Base-by-base conservation (phyloP, 352 stramenopile genomes). In the Blastocystis sp. region DNA sequence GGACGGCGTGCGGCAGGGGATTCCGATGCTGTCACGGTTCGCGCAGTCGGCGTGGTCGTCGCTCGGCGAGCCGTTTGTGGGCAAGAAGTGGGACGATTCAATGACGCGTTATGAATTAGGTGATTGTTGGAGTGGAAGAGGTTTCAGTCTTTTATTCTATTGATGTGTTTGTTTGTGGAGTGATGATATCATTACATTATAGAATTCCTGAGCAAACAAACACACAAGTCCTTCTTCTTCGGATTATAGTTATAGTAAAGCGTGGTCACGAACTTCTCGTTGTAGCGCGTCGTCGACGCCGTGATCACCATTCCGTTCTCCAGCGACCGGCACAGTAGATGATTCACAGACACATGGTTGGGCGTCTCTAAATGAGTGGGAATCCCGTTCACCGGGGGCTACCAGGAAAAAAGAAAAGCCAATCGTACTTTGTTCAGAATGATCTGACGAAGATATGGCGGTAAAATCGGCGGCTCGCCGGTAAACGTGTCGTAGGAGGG, bases 291-390 rank as follows among this genome's bases (percentile, higher is more conserved):
- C n/a, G 75, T 85, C 16, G 57, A 76, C 9, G 57, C 75, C 1
- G 75, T 85, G 44, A 85, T 85, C 11, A 85, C 75, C 75, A 85
- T 85, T 14, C 75, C 75, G 59, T 76, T 85, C 75, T 85, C 75
- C 32, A 85, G 42, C 18, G 75, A 85, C 63, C 75, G 53, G 29
- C 75, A 85, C 3, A 76, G 75, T 42, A 85, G 24, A 61, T 85
- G 75, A 42, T 85, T 85, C 3, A 85, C 63, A 38, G 75, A 76
- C 40, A 85, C 75, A 75, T 85, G 75, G 48, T 72, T 76, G 42
- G 75, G 75, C 8, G 75, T 76, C 46, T 76, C 57, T 40, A 85
- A 75, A n/a, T 85, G 75, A 16, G 57, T 85, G 7, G 75, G 36
- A 61, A 85, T 76, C 2, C 75, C 53, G 48, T 85, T 76, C 32